Evolutionary conservation across 768 basidiomycete genomes (phyloP), one percentile per base, ranked within the genome.

Genomic region (Tulasnella sp.): DNA sequence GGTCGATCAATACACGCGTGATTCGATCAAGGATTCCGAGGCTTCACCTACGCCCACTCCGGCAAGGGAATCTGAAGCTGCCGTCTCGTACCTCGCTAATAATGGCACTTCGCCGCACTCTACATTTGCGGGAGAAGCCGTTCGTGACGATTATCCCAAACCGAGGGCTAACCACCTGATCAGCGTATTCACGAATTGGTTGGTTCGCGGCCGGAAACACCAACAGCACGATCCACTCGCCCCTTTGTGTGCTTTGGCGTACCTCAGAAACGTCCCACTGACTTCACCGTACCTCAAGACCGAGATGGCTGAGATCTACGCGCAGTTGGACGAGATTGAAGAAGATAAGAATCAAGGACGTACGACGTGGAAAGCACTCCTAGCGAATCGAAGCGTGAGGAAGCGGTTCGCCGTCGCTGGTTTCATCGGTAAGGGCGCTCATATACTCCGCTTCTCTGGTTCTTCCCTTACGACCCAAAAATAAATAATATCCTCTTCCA

Each of bases 281-380:
- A 30, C 47, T 9, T 59, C 58, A 21, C 58, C 58, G 9, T 26
- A 10, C 3, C 17, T 59, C 29, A 27, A 42, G 42, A 38, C 50
- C 3, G 58, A 59, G 34, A 49, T 59, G 50, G 47, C 58, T 19
- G 58, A 59, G 21, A 51, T 59, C 48, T 51, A 34, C 19, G 58
- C 58, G 8, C 58, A 59, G 42, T 17, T 59, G 13, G 50, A 38
- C 4, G 58, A 59, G 27, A 48, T 32, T 23, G 58, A 59, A 51
- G 47, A 50, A 11, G 47, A 59, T 24, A 32, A 47, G 15, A 21
- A 19, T 30, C 48, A 15, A 26, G 47, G 47, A 8, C 30, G 34
- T 17, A 34, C 32, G 21, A 50, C 21, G 1, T 51, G 45, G 48
- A 51, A 5, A 3, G 58, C 48, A 30, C 48, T 51, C 3, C 32